phyloP scores from a whole-genome alignment of 176 grass and related monocot genomes.

The Bothriochloa decipiens region DNA sequence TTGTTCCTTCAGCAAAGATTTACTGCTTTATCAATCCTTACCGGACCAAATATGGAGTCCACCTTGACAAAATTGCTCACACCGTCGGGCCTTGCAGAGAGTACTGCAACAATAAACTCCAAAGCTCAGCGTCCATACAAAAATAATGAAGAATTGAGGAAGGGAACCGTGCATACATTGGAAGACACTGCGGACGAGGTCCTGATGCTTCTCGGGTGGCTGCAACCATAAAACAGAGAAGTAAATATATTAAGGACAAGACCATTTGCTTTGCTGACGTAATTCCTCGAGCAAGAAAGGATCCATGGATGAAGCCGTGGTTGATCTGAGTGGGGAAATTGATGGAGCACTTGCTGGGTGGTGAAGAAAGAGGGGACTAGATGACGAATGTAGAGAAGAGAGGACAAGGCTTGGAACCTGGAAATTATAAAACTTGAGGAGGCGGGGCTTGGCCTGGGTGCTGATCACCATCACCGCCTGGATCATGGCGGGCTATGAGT shows the following conservation, averaged over 20 bases:
- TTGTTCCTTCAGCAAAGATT: constrained; percentile 31
- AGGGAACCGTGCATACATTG: constrained; percentile 50
- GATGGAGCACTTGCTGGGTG: constrained; percentile 17
- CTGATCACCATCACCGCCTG: constrained; percentile 91
- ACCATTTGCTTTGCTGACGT: background rate
- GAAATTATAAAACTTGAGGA: constrained; percentile 92
- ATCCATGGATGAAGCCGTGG: background rate
- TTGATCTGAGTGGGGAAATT: constrained; percentile 33
- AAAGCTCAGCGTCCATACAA: constrained; percentile 12
- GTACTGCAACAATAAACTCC: constrained; percentile 50
- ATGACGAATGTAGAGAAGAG: background rate
- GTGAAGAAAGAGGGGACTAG: background rate
- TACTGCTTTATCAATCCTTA: constrained; percentile 38
- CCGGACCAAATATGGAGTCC: constrained; percentile 74
- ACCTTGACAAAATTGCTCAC: constrained; percentile 82
- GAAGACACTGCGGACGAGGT: constrained; percentile 74
- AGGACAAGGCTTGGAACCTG: constrained; percentile 48
- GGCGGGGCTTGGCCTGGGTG: constrained; percentile 84
- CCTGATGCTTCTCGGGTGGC: constrained; percentile 92
- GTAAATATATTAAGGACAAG: background rate
- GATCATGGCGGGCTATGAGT: constrained; percentile 62
- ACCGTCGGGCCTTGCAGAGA: constrained; percentile 74
- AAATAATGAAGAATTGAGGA: background rate
- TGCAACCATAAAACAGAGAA: constrained; percentile 35
- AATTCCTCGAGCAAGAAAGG: background rate